Percentiles rank a stretch among this genome's conserved stretches.
Conservation (phyloP, 345 rosid genomes). For the Erodium maritimum region DNA sequence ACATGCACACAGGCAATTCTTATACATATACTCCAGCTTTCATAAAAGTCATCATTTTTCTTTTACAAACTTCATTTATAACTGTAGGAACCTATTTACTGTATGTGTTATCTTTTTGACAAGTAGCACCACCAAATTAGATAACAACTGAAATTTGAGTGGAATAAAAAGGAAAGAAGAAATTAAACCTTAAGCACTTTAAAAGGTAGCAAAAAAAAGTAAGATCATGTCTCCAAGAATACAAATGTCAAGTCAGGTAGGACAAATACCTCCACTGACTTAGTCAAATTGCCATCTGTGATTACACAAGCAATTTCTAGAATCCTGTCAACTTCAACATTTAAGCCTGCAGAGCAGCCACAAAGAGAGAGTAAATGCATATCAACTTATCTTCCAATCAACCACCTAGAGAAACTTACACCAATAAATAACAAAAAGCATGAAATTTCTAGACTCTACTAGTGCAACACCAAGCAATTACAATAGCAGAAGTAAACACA, state of each 20-base stretch:
- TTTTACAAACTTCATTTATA: no score
- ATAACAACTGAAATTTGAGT: no score
- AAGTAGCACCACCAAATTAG: neutral
- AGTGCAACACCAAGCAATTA: neutral
- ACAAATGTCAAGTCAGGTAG: neutral
- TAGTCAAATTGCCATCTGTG: slow-evolving; percentile 65
- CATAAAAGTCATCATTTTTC: neutral
- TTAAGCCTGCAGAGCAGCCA: slow-evolving; percentile 45
- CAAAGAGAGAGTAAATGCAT: slow-evolving; percentile 4
- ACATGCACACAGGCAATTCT: neutral
- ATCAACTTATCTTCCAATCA: no score
- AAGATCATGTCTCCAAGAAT: neutral
- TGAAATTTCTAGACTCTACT: neutral
- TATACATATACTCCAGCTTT: neutral
- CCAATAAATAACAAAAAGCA: neutral
- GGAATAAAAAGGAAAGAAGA: neutral
- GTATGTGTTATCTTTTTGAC: neutral
- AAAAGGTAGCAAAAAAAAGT: neutral
- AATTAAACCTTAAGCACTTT: no score
- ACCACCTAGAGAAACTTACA: no score
- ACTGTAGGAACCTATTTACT: no score
- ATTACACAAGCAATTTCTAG: slow-evolving; percentile 91
- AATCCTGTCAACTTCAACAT: slow-evolving; percentile 70
- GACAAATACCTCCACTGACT: slow-evolving; percentile 55
- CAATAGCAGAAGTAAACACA: neutral